Base-by-base conservation (phyloP, 345 rosid genomes). In the Eucalyptus brandiana region DNA sequence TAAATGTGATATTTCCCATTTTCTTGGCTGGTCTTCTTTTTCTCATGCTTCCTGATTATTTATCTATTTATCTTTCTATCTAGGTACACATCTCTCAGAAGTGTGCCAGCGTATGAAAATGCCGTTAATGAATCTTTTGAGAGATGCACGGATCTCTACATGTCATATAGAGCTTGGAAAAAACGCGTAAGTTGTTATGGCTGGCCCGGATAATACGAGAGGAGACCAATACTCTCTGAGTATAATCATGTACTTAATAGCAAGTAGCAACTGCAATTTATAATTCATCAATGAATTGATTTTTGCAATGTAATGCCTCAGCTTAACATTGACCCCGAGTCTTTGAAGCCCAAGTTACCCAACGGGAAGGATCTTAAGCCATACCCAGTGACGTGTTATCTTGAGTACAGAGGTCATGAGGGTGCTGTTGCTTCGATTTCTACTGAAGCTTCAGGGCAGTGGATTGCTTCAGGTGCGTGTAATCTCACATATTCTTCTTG, bases 111-210 rank as follows among this genome's bases (percentile, higher is more conserved):
- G 23, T 97, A 98, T 93, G 97, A 94, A 88, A 95, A 94, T 93
- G 95, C 96, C 90, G 94, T 98, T n/a, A 98, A 93, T 90, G 99
- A 98, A 51, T 92, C 95, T 23, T 97, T 97, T 93, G 98, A 97
- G 58, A 96, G 99, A 37, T 98, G 99, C 93, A 92, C 95, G 95
- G 99, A 97, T 94, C 95, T 98, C 58, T 96, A 97, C 93, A 91
- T 97, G 91, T 97, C 98, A 87, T 98, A 98, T 21, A 96, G 98
- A 94, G 96, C 97, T 90, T 93, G 97, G 81, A 98, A 96, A 95
- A 98, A 97, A 90, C 97, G 97, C 86, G 99, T 97, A 91, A 95
- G 97, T 90, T 62, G 44, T 54, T 56, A 21, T 86, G 60, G 42
- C 42, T 32, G 80, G 80, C 42, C 24, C 24, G 88, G 12, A 69